Conservation (phyloP, 2,329 filamentous ascomycete genomes). For the Periconia sp. region DNA sequence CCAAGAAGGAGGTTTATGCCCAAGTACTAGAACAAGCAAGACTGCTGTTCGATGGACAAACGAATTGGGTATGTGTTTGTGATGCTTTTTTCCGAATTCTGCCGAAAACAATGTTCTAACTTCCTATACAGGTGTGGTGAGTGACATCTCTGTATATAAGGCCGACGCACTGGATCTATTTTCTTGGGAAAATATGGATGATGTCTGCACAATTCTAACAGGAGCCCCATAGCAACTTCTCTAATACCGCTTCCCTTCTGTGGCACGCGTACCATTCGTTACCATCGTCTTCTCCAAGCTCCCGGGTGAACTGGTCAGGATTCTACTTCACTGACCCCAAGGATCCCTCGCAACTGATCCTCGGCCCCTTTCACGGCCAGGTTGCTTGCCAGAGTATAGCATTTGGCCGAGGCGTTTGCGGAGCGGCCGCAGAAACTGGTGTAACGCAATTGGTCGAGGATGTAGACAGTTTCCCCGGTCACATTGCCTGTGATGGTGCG, state of each 20-base stretch:
- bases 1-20: constrained; percentile 71
- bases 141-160: not conserved
- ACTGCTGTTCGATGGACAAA: constrained; percentile 70
- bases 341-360: constrained; percentile 60
- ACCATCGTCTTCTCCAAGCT: constrained; percentile 61
- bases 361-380: constrained; percentile 80
- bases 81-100: not conserved
- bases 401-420: constrained; percentile 76
- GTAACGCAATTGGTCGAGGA: constrained; percentile 67
- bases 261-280: constrained; percentile 81
- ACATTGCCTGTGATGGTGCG: constrained; percentile 79
- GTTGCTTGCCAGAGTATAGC: constrained; percentile 75
- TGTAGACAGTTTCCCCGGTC: constrained; percentile 74
- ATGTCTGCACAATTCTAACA: not conserved
- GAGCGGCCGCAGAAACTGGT: constrained; percentile 62
- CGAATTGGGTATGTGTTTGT: constrained; percentile 69
- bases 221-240: constrained; percentile 56
- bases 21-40: constrained; percentile 72
- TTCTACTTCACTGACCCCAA: constrained; percentile 50
- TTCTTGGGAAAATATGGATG: not conserved
- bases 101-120: not conserved
- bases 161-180: not conserved
- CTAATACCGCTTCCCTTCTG: constrained; percentile 73
- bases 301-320: constrained; percentile 76
- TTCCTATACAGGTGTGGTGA: constrained; percentile 18